Conservation (phyloP, 2,329 filamentous ascomycete genomes). For the Colletotrichum echinochloae region DNA sequence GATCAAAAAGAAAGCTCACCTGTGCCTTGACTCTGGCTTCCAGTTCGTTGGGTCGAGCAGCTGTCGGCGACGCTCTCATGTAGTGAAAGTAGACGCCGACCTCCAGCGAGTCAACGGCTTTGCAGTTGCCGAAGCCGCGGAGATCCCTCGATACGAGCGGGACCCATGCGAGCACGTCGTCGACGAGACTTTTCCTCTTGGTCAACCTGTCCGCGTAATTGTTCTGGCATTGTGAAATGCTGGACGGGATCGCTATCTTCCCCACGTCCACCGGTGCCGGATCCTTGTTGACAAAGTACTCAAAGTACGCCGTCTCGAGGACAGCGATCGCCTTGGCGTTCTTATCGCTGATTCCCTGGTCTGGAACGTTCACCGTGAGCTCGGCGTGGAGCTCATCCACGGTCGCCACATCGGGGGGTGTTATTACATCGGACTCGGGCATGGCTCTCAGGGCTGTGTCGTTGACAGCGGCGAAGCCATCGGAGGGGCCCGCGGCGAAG, state of each 20-base stretch:
- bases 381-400: slow-evolving; percentile 23
- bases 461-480: slow-evolving; percentile 21
- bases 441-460: slow-evolving; percentile 6
- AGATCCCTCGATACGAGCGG: slow-evolving; percentile 26
- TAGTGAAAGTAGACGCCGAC: slow-evolving; percentile 37
- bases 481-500: slow-evolving; percentile 27
- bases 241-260: slow-evolving; percentile 6
- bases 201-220: slow-evolving; percentile 8
- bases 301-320: slow-evolving; percentile 35
- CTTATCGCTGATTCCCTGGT: background rate
- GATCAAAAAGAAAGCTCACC: background rate
- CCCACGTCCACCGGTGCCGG: slow-evolving; percentile 29
- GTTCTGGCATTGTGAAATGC: slow-evolving; percentile 10
- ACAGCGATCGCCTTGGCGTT: slow-evolving; percentile 25
- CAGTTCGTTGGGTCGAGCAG: slow-evolving; percentile 23
- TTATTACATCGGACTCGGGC: slow-evolving; percentile 19
- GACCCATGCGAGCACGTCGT: slow-evolving; percentile 5
- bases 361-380: slow-evolving; percentile 25
- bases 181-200: background rate
- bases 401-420: slow-evolving; percentile 24
- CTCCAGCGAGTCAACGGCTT: slow-evolving; percentile 20
- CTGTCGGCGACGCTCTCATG: slow-evolving; percentile 18
- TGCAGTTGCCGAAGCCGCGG: slow-evolving; percentile 22
- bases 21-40: slow-evolving; percentile 25
- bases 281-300: slow-evolving; percentile 31